Evolutionary conservation across 495 filamentous ascomycete species (phyloP).

Genomic region (Neurospora cerealis): DNA sequence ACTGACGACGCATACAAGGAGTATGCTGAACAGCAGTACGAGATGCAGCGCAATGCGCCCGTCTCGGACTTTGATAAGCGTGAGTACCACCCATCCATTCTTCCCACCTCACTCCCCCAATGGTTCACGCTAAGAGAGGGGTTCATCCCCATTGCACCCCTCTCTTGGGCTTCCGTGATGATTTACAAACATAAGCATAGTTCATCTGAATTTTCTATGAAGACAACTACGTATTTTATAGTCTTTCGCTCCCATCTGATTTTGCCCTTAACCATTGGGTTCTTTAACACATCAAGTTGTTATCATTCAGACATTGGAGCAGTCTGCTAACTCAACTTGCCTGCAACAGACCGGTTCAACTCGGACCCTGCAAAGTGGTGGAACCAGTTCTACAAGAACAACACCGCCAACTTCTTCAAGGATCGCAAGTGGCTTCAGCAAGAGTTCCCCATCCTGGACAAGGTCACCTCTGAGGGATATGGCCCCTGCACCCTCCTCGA

Average conservation of each 20-base stretch:
- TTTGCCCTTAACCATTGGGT: constrained; percentile 8
- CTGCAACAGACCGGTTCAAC: constrained; percentile 61
- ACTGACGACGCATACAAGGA: constrained; percentile 74
- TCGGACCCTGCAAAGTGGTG: constrained; percentile 85
- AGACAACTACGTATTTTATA: constrained; percentile 41
- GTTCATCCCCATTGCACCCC: not conserved
- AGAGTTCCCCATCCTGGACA: constrained; percentile 78
- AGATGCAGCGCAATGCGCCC: constrained; percentile 68
- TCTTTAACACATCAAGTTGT: not conserved
- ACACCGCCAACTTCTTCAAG: constrained; percentile 95
- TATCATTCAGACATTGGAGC: not conserved
- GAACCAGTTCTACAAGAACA: constrained; percentile 94
- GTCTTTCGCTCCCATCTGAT: constrained; percentile 61
- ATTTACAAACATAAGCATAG: constrained; percentile 49
- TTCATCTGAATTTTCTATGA: constrained; percentile 48
- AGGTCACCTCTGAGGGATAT: constrained; percentile 52
- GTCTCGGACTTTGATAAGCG: constrained; percentile 80
- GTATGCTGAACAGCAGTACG: constrained; percentile 71
- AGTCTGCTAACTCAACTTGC: constrained; percentile 22
- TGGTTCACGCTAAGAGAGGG: not conserved
- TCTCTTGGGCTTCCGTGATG: constrained; percentile 34
- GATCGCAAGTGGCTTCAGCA: constrained; percentile 93
- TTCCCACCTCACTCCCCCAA: not conserved
- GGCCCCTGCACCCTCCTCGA: constrained; percentile 64
- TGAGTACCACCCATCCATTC: constrained; percentile 22